These are phyloP conservation scores for Aspergillus sojae DNA, from an alignment of 2,329 filamentous ascomycete species.

Conservation along the genomic window DNA sequence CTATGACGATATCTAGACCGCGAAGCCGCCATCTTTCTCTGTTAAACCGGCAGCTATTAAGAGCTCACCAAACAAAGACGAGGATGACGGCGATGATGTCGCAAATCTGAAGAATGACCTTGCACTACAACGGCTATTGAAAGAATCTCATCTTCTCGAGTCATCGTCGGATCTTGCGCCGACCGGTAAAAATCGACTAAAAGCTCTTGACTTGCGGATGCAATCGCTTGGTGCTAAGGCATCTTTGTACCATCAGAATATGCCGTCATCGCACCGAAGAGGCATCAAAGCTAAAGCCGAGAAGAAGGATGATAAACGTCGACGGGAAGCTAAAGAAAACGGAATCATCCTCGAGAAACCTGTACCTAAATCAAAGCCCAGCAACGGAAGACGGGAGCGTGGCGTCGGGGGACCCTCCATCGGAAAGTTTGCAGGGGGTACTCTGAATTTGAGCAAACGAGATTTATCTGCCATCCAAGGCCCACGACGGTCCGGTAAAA, in stretches of 20 bases:
- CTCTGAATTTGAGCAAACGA: constrained; percentile 73
- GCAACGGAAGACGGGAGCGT: constrained; percentile 55
- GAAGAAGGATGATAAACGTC: constrained; percentile 68
- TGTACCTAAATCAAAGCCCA: constrained; percentile 38
- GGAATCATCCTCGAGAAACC: constrained; percentile 79
- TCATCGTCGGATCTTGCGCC: constrained; percentile 57
- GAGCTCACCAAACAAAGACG: constrained; percentile 25
- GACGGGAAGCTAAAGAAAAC: constrained; percentile 82
- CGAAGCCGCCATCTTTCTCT: constrained; percentile 52
- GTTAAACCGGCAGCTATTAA: constrained; percentile 22
- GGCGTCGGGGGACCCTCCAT: constrained; percentile 76
- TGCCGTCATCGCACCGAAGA: constrained; percentile 84
- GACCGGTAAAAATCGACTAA: constrained; percentile 73
- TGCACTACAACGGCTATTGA: constrained; percentile 83
- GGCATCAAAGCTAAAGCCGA: constrained; percentile 74
- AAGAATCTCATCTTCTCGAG: constrained; percentile 86
- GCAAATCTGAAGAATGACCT: constrained; percentile 86
- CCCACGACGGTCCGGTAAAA: constrained; percentile 10
- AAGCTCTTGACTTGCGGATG: constrained; percentile 81
- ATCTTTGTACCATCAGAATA: constrained; percentile 75
- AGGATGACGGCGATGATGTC: constrained; percentile 55
- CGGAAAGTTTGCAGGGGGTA: constrained; percentile 78
- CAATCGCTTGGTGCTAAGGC: constrained; percentile 77
- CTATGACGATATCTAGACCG: constrained; percentile 27
- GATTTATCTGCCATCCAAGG: constrained; percentile 70